These are phyloP conservation scores for Eimeria tenella DNA, from an alignment of 169 alveolate species.

Conservation along the genomic window DNA sequence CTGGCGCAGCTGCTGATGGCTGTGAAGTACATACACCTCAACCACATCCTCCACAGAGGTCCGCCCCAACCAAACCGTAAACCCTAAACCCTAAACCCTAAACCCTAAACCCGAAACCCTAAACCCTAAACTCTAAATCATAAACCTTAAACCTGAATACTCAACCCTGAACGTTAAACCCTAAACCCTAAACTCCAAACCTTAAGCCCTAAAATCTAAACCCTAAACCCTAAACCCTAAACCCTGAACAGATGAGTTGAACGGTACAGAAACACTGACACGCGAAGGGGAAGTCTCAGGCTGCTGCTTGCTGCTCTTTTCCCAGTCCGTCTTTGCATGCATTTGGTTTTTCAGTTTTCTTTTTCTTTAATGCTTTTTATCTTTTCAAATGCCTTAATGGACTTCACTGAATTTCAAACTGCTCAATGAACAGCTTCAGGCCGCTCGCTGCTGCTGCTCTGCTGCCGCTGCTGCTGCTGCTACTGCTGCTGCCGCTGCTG, in stretches of 20 bases:
- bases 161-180: too few relatives aligned
- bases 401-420: background rate
- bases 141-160: too few relatives aligned
- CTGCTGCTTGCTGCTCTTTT: background rate
- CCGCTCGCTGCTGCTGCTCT: background rate
- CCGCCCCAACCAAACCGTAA: too few relatives aligned
- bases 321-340: background rate
- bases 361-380: background rate
- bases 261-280: too few relatives aligned
- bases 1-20: slow-evolving; percentile 90
- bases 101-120: too few relatives aligned
- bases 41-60: slow-evolving; percentile 94
- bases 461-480: too few relatives aligned
- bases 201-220: background rate
- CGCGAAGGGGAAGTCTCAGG: background rate
- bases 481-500: too few relatives aligned
- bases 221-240: background rate
- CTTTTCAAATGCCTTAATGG: background rate
- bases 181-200: background rate
- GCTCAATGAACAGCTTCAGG: background rate
- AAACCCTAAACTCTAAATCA: too few relatives aligned
- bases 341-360: background rate
- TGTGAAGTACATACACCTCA: slow-evolving; percentile 89
- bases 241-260: too few relatives aligned
- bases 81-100: too few relatives aligned